A percentile compares a stretch with the other conserved stretches of the same genome.
phyloP scores from a whole-genome alignment of 2,329 filamentous ascomycete genomes.

The Westerdykella ornata region DNA sequence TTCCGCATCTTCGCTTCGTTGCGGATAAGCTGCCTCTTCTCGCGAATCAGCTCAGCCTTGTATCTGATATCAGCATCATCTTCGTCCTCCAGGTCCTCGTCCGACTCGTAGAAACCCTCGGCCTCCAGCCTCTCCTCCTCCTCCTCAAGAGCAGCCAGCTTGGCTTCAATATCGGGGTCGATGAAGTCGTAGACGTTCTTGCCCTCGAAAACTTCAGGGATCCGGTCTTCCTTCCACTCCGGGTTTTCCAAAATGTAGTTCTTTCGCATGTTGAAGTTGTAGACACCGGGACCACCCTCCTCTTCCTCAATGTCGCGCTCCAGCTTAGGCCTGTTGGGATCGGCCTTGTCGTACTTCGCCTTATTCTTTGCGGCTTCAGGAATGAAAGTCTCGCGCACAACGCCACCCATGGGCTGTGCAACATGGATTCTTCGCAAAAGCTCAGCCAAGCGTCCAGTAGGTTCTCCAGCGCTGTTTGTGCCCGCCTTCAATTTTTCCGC shows the following conservation, averaged over 20 bases:
- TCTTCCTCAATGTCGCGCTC: conserved; percentile 85
- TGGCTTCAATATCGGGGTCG: conserved; percentile 91
- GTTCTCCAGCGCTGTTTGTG: conserved; percentile 68
- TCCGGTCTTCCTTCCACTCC: conserved; percentile 94
- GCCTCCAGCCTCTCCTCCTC: conserved; percentile 90
- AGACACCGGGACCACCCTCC: conserved; percentile 91
- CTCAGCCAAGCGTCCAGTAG: conserved; percentile 76
- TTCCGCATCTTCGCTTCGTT: conserved; percentile 96
- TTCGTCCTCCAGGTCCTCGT: conserved; percentile 70
- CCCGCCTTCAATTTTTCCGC: conserved; percentile 90
- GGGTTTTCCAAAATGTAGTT: conserved; percentile 82
- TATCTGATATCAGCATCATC: conserved; percentile 80
- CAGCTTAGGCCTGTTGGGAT: conserved; percentile 74
- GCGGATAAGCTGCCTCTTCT: conserved; percentile 85
- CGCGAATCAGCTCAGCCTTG: conserved; percentile 91
- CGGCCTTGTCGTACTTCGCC: conserved; percentile 84
- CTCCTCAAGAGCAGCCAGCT: conserved; percentile 84
- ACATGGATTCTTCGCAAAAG: conserved; percentile 94
- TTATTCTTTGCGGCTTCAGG: conserved; percentile 73
- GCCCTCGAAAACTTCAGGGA: conserved; percentile 89
- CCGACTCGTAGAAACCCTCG: conserved; percentile 83
- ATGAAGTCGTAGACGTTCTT: conserved; percentile 98
- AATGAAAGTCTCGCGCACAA: conserved; percentile 73
- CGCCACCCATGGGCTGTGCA: conserved; percentile 80
- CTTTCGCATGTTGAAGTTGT: conserved; percentile 82